Conservation (phyloP, 306 rosid species). For the Citrullus mucosospermus region DNA sequence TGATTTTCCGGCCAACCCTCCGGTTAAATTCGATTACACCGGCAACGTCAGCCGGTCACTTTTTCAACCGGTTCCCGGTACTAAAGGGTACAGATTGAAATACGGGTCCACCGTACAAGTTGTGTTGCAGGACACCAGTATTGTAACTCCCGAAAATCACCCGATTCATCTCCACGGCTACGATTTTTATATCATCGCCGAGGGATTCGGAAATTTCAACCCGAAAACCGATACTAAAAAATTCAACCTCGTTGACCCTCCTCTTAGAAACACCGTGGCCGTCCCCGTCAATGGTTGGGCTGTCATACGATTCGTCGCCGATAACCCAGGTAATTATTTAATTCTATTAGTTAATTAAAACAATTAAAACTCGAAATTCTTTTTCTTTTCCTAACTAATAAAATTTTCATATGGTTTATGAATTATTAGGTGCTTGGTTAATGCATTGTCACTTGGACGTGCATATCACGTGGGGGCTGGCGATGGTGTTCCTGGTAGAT, state of each 20-base stretch:
- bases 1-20: conserved; percentile 70
- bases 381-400: background rate
- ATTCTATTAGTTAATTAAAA: background rate
- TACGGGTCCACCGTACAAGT: conserved; percentile 68
- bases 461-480: conserved; percentile 87
- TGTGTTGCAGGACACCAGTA: conserved; percentile 75
- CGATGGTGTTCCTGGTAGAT: conserved; percentile 77
- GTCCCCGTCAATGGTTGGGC: conserved; percentile 92
- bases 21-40: conserved; percentile 53
- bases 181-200: conserved; percentile 72
- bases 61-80: conserved; percentile 61
- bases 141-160: conserved; percentile 70
- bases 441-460: conserved; percentile 97
- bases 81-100: conserved; percentile 46
- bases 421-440: conserved; percentile 66
- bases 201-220: conserved; percentile 81
- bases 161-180: conserved; percentile 90
- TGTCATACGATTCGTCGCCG: conserved; percentile 83
- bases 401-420: background rate
- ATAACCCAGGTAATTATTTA: conserved; percentile 59
- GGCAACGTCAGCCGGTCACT: conserved; percentile 76
- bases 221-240: conserved; percentile 39
- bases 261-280: conserved; percentile 68
- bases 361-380: background rate
- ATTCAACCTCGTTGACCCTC: conserved; percentile 90